Conservation (phyloP, 805 yeast genomes). For the Sungouiella thailandica region DNA sequence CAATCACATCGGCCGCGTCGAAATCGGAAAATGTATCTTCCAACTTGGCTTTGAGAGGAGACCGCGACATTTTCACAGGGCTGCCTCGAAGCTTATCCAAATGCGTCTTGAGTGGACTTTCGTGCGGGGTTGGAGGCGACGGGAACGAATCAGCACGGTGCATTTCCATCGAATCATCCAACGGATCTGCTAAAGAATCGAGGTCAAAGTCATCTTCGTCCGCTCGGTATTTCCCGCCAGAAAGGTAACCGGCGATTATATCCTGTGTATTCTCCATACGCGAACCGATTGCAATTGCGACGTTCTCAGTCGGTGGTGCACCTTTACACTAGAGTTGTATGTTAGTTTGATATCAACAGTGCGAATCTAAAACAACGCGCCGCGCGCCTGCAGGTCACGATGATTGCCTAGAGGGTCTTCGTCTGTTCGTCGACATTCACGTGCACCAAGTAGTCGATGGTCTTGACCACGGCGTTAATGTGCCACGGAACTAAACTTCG, state of each 20-base stretch:
- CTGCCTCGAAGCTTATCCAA: slow-evolving; percentile 13
- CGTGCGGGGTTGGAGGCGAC: too few species aligned
- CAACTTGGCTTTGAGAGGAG: background rate
- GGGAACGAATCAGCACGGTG: too few species aligned
- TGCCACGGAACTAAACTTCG: slow-evolving; percentile 72
- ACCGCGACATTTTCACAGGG: slow-evolving; percentile 5
- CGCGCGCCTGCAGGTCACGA: too few species aligned
- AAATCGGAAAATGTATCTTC: background rate
- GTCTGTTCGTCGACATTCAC: slow-evolving; percentile 41
- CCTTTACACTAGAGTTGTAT: too few species aligned
- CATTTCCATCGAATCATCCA: slow-evolving; percentile 6
- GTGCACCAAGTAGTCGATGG: slow-evolving; percentile 56
- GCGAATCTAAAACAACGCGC: too few species aligned
- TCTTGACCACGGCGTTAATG: slow-evolving; percentile 59
- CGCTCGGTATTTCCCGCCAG: too few species aligned
- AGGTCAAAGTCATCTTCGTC: slow-evolving; percentile 3
- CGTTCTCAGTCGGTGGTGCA: too few species aligned
- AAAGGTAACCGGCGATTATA: slow-evolving; percentile 8
- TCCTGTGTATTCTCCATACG: slow-evolving; percentile 10
- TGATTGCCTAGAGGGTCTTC: too few species aligned
- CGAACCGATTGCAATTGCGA: too few species aligned
- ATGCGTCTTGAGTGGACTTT: too few species aligned
- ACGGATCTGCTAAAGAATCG: slow-evolving; percentile 5
- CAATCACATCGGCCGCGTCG: background rate
- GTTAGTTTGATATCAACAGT: too few species aligned